Conservation (phyloP, 2,329 filamentous ascomycete species). For the Fusarium avenaceum region DNA sequence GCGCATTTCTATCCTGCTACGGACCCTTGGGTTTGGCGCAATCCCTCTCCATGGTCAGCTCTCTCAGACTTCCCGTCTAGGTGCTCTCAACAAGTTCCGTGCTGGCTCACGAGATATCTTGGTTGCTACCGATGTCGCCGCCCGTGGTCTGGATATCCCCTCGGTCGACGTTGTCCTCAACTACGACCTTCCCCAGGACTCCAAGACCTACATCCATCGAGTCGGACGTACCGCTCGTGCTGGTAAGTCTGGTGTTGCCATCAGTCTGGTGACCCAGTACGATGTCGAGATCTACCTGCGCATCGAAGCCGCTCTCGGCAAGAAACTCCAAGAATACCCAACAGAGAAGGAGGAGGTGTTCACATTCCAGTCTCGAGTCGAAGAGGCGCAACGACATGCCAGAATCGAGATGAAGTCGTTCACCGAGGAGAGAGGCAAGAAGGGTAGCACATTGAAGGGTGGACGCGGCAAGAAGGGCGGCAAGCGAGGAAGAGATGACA, state of each 20-base stretch:
- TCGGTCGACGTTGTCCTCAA: constrained; percentile 91
- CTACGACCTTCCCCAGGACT: constrained; percentile 85
- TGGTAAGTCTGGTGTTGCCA: constrained; percentile 84
- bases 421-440: constrained; percentile 76
- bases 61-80: constrained; percentile 86
- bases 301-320: constrained; percentile 86
- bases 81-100: constrained; percentile 91
- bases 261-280: constrained; percentile 88
- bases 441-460: constrained; percentile 58
- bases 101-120: constrained; percentile 85
- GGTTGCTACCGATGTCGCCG: constrained; percentile 93
- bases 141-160: constrained; percentile 91
- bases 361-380: constrained; percentile 81
- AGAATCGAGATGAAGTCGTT: constrained; percentile 85
- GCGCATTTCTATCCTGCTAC: constrained; percentile 84
- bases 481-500: constrained; percentile 66
- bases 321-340: constrained; percentile 78
- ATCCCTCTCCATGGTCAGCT: constrained; percentile 95
- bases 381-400: constrained; percentile 85
- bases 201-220: constrained; percentile 91
- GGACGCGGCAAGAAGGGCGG: constrained; percentile 61
- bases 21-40: constrained; percentile 87
- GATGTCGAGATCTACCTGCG: constrained; percentile 84
- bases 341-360: constrained; percentile 86
- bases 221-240: constrained; percentile 91